Percentiles rank a stretch among this genome's conserved stretches.
phyloP scores from a whole-genome alignment of 257 asterid genomes.

The Cruciata laevipes region DNA sequence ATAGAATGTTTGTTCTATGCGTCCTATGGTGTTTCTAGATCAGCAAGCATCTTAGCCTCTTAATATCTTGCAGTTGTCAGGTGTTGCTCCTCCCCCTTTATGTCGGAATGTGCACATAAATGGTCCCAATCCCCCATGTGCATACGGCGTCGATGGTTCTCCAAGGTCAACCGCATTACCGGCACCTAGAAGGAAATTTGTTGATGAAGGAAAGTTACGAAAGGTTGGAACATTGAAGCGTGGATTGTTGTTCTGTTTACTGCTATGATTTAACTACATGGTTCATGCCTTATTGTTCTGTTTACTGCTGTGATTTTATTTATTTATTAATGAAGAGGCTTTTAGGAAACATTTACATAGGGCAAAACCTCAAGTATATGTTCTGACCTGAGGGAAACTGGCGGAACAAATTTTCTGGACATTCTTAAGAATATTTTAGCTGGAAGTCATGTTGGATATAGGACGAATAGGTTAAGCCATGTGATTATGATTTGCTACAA shows the following conservation, averaged over 20 bases:
- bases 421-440: neutral
- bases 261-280: neutral
- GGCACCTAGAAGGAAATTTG: conserved; percentile 91
- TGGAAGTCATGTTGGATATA: neutral
- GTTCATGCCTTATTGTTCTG: neutral
- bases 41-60: conserved; percentile 4
- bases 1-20: neutral
- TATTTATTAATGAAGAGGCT: neutral
- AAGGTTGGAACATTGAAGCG: conserved; percentile 45
- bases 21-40: neutral
- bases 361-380: neutral
- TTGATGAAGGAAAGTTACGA: conserved; percentile 91
- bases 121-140: conserved; percentile 52
- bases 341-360: neutral
- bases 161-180: conserved; percentile 50
- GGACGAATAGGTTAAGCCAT: neutral
- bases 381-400: neutral
- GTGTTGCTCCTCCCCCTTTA: conserved; percentile 84
- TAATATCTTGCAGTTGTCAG: conserved; percentile 64
- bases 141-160: conserved; percentile 61
- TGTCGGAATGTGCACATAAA: conserved; percentile 66
- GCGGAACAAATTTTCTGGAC: neutral
- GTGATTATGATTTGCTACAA: neutral
- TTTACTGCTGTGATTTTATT: neutral
- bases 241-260: neutral